Evolutionary conservation across 805 yeast species (phyloP).

Genomic region (Citeromyces matritensis): DNA sequence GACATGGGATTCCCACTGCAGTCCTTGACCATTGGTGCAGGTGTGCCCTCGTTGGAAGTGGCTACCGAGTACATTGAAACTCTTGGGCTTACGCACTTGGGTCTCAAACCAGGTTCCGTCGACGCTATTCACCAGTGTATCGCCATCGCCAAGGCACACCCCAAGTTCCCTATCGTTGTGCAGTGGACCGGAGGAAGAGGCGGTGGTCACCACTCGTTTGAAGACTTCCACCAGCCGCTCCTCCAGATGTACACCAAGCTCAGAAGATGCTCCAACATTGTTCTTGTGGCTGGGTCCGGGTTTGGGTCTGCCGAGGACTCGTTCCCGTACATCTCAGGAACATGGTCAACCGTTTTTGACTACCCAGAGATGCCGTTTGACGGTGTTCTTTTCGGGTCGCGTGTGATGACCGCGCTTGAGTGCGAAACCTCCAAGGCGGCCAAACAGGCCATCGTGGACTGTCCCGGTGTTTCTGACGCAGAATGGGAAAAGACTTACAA

Average conservation of each 20-base stretch:
- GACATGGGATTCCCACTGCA: constrained; percentile 91
- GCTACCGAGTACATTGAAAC: constrained; percentile 92
- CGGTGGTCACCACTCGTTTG: constrained; percentile 99
- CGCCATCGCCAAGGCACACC: constrained; percentile 89
- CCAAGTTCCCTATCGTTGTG: constrained; percentile 87
- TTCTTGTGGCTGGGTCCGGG: constrained; percentile 94
- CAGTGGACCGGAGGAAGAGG: constrained; percentile 99
- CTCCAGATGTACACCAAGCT: constrained; percentile 91
- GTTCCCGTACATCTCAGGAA: constrained; percentile 94
- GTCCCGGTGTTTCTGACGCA: constrained; percentile 78
- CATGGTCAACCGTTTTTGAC: constrained; percentile 78
- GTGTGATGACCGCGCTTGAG: constrained; percentile 96
- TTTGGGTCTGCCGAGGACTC: constrained; percentile 96
- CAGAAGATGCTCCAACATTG: constrained; percentile 80
- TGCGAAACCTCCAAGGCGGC: constrained; percentile 90
- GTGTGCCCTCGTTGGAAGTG: constrained; percentile 96
- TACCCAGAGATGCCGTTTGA: constrained; percentile 99
- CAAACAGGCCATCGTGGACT: constrained; percentile 78
- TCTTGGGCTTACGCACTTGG: constrained; percentile 84
- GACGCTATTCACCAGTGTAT: constrained; percentile 83
- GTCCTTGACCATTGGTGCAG: constrained; percentile 96
- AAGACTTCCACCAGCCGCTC: constrained; percentile 97
- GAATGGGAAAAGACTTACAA: constrained; percentile 93
- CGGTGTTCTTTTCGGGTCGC: constrained; percentile 90
- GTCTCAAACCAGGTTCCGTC: constrained; percentile 94